Evolutionary conservation across 148 eudicot genomes (phyloP).

Genomic region (Rhododendron ferrugineum): DNA sequence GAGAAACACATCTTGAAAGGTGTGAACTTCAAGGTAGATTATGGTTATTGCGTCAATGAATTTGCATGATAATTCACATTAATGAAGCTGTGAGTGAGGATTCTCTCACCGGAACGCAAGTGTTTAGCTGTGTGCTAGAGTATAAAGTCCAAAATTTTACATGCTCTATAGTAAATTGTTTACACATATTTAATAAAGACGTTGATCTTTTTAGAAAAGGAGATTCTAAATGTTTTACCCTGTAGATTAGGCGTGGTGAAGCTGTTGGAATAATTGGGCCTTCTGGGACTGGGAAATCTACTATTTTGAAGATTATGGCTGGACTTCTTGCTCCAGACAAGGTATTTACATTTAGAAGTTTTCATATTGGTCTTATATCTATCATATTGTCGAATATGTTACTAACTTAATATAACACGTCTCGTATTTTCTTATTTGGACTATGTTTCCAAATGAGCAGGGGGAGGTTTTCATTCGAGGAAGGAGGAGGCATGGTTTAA

Average conservation of each 20-base stretch:
- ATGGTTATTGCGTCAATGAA: neutral
- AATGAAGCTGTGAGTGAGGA: neutral
- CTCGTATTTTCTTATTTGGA: neutral
- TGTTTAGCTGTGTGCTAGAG: neutral
- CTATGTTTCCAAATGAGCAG: constrained; percentile 24
- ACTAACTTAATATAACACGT: neutral
- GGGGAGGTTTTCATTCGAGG: constrained; percentile 88
- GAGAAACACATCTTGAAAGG: constrained; percentile 85
- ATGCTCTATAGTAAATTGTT: neutral
- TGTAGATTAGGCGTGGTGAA: constrained; percentile 90
- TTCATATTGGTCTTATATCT: neutral
- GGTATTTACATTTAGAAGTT: constrained; percentile 29
- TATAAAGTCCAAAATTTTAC: neutral
- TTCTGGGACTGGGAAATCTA: constrained; percentile 97
- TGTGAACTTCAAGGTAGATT: constrained; percentile 82
- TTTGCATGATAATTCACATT: neutral
- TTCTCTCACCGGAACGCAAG: neutral
- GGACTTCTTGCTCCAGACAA: constrained; percentile 95
- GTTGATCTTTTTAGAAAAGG: neutral
- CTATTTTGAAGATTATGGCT: constrained; percentile 82
- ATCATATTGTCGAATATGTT: neutral
- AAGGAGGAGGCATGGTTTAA: constrained; percentile 64
- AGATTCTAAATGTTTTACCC: neutral
- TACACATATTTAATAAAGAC: neutral
- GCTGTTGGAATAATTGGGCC: constrained; percentile 97